Evolutionary conservation across 148 eudicot genomes (phyloP).

Genomic region (Heliosperma pusillum): DNA sequence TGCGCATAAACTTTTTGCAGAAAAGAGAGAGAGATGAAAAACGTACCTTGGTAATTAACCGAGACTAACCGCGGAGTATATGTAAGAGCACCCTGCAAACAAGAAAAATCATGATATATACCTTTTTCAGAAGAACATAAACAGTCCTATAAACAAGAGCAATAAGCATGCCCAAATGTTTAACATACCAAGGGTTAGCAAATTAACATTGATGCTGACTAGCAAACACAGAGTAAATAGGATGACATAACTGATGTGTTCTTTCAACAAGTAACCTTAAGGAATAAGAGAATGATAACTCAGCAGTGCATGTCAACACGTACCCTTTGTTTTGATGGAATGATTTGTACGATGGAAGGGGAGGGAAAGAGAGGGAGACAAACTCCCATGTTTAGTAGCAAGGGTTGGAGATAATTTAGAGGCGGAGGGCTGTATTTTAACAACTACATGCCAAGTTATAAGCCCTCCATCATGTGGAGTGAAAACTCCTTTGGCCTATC

Average conservation of each 20-base stretch:
- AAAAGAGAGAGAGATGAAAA: conserved; percentile 1
- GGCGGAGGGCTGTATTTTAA: no score
- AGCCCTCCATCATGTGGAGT: no score
- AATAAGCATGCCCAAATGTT: background rate
- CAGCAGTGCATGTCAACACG: background rate
- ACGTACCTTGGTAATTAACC: conserved; percentile 65
- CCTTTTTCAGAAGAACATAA: background rate
- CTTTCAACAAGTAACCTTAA: background rate
- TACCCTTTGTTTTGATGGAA: no score
- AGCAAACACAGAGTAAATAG: no score
- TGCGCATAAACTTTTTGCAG: background rate
- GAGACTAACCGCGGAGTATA: conserved; percentile 93
- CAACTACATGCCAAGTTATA: no score
- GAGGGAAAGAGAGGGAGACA: no score
- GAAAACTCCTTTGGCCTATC: no score
- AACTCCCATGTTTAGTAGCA: no score
- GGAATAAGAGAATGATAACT: background rate
- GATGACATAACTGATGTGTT: no score
- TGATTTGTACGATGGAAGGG: no score
- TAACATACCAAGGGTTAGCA: background rate
- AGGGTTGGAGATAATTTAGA: no score
- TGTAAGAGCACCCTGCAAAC: conserved; percentile 71
- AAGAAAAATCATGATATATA: conserved; percentile 19
- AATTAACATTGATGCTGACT: background rate
- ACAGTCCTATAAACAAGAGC: background rate